A percentile compares a stretch with the other conserved stretches of the same genome.
These are phyloP conservation scores for Viola odorata DNA, from an alignment of 345 rosid species.

Conservation along the genomic window DNA sequence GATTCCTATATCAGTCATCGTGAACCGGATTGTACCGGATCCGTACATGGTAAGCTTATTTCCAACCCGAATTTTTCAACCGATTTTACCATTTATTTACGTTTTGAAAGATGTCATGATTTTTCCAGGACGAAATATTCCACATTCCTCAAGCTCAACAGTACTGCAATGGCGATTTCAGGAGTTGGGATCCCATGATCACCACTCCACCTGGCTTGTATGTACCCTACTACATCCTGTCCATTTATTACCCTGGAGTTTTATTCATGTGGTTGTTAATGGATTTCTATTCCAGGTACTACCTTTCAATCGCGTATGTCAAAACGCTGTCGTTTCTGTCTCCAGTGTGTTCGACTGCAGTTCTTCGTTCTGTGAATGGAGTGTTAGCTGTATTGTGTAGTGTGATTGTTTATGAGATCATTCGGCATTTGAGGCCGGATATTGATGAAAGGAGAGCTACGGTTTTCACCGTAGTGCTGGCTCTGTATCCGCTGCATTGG, in stretches of 20 bases:
- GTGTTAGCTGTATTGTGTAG: constrained; percentile 71
- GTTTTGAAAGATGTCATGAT: neutral
- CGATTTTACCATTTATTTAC: neutral
- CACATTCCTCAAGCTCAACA: constrained; percentile 88
- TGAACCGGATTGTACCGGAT: constrained; percentile 62
- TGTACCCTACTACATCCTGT: constrained; percentile 3
- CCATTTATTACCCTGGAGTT: neutral
- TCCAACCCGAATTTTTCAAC: neutral
- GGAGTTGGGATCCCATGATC: constrained; percentile 97
- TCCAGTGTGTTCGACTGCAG: constrained; percentile 50
- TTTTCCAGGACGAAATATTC: constrained; percentile 85
- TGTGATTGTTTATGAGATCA: constrained; percentile 59
- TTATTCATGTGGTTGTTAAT: neutral
- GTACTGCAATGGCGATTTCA: constrained; percentile 69
- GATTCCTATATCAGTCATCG: constrained; percentile 59
- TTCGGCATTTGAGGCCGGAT: constrained; percentile 49
- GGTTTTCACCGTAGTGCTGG: constrained; percentile 45
- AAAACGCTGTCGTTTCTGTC: constrained; percentile 34
- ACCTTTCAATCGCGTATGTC: constrained; percentile 73
- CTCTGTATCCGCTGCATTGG: constrained; percentile 88
- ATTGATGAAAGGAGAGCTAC: constrained; percentile 55
- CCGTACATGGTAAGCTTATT: constrained; percentile 68
- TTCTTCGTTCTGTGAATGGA: constrained; percentile 64
- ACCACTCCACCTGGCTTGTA: constrained; percentile 99
- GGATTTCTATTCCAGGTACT: constrained; percentile 55